Evolutionary conservation across 2,329 filamentous ascomycete genomes (phyloP).

Genomic region (Fusarium sp.): DNA sequence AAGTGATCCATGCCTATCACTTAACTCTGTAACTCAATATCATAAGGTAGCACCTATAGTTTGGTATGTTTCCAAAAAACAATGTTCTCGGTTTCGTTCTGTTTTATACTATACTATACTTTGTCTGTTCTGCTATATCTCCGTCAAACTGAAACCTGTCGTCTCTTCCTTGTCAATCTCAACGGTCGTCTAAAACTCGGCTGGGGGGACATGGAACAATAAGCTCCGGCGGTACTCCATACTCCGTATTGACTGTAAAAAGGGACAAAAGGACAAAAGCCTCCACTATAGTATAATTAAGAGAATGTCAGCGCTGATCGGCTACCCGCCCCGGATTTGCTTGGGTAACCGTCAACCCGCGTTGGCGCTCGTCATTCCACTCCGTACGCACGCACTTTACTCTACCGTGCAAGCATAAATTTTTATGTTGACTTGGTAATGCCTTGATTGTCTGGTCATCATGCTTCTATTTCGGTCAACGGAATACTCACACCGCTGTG

Average conservation of each 20-base stretch:
- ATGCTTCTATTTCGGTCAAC: constrained; percentile 13
- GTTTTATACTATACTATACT: constrained; percentile 1
- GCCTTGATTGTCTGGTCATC: neutral
- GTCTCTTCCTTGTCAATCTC: constrained; percentile 24
- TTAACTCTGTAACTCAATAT: too few relatives aligned
- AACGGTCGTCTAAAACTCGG: constrained; percentile 3
- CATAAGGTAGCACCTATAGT: too few relatives aligned
- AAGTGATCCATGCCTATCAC: too few relatives aligned
- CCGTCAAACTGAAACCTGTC: constrained; percentile 34
- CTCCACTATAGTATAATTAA: too few relatives aligned
- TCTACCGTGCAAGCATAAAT: constrained; percentile 32
- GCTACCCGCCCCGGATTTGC: constrained; percentile 47
- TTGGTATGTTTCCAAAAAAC: too few relatives aligned
- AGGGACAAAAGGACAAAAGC: neutral
- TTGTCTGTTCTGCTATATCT: constrained; percentile 8
- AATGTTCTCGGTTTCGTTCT: neutral
- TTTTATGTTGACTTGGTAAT: constrained; percentile 21
- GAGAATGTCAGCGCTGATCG: constrained; percentile 41
- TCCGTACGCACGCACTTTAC: constrained; percentile 30
- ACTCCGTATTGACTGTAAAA: too few relatives aligned
- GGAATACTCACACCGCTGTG: constrained; percentile 25
- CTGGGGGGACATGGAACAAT: constrained; percentile 16
- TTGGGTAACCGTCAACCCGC: constrained; percentile 4
- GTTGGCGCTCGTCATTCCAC: neutral
- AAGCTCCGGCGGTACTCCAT: neutral